phyloP scores from a whole-genome alignment of 345 rosid genomes.

The Draba incana region DNA sequence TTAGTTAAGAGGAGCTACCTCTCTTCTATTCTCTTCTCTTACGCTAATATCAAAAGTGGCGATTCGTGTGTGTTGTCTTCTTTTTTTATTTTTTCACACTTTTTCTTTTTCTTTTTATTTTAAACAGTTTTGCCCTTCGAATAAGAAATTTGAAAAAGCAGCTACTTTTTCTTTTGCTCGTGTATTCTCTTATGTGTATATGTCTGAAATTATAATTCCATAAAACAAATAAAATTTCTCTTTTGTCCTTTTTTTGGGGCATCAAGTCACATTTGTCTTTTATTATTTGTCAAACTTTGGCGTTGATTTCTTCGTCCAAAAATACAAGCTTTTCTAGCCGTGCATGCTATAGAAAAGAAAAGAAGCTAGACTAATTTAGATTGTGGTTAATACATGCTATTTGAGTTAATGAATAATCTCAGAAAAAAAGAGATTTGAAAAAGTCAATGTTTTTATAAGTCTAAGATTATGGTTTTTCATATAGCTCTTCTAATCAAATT shows the following conservation, averaged over 20 bases:
- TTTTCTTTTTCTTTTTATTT: constrained; percentile 11
- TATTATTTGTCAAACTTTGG: constrained; percentile 35
- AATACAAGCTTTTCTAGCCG: constrained; percentile 21
- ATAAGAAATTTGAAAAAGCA: constrained; percentile 19
- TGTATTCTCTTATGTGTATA: constrained; percentile 16
- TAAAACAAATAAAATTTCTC: neutral
- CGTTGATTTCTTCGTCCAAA: constrained; percentile 28
- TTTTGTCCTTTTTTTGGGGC: constrained; percentile 11
- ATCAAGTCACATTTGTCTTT: constrained; percentile 41
- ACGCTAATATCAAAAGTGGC: constrained; percentile 15
- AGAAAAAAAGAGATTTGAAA: neutral
- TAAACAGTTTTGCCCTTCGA: constrained; percentile 41
- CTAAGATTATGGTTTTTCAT: neutral
- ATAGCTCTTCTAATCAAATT: too few species aligned
- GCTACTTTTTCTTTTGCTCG: constrained; percentile 35
- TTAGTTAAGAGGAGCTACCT: constrained; percentile 29
- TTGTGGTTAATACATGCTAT: neutral
- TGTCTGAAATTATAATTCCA: neutral
- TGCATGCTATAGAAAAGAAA: neutral
- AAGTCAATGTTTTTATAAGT: neutral
- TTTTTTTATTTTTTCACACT: neutral
- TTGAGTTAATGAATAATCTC: neutral
- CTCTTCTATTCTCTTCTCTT: constrained; percentile 27
- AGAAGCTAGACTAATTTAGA: too few species aligned
- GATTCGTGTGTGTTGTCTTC: constrained; percentile 45